Evolutionary conservation across 176 grass and related monocot species (phyloP).

Genomic region (Metroxylon sagu): DNA sequence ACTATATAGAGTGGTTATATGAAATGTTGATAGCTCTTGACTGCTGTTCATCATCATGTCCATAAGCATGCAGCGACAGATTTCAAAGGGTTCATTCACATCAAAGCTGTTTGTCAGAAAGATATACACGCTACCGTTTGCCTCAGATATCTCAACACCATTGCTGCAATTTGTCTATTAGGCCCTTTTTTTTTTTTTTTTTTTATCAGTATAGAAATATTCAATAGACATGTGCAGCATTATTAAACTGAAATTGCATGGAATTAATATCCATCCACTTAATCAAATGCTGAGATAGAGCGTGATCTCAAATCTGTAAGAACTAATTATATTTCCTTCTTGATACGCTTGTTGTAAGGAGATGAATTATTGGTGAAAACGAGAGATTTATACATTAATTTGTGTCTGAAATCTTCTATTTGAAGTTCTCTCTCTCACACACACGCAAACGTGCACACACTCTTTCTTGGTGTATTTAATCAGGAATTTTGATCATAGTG

Average conservation of each 20-base stretch:
- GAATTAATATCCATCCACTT: no score
- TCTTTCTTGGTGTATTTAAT: neutral
- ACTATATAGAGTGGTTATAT: neutral
- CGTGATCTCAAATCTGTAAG: neutral
- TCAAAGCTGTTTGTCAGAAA: constrained; percentile 78
- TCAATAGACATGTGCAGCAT: neutral
- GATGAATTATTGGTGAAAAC: neutral
- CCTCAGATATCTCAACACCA: constrained; percentile 26
- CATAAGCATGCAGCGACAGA: constrained; percentile 37
- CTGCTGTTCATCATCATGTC: constrained; percentile 28
- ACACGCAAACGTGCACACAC: no score
- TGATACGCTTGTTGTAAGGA: neutral
- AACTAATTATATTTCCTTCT: constrained; percentile 2
- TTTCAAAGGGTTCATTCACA: constrained; percentile 39
- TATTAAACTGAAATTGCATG: neutral
- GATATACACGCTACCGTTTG: constrained; percentile 39
- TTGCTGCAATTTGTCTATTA: constrained; percentile 26
- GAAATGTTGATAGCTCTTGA: constrained; percentile 27
- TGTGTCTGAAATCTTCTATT: neutral
- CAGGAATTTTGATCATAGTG: neutral
- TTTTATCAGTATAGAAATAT: neutral
- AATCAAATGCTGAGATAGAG: no score
- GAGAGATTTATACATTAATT: neutral
- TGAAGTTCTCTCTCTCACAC: neutral
- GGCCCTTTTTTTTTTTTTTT: no score